Evolutionary conservation across 2,329 filamentous ascomycete species (phyloP).

Genomic region (Neoscytalidium dimidiatum): DNA sequence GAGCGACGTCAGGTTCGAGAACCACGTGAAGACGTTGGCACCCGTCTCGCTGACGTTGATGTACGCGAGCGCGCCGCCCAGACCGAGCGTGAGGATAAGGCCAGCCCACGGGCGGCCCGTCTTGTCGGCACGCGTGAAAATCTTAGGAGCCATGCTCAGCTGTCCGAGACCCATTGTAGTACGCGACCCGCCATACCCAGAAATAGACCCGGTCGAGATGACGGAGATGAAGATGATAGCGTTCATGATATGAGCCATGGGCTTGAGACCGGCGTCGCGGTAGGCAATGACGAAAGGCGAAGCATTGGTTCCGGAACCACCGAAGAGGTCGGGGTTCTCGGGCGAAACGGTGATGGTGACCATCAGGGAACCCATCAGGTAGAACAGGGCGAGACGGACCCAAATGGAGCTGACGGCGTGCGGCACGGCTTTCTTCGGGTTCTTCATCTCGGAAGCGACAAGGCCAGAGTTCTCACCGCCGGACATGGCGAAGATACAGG

Average conservation of each 20-base stretch:
- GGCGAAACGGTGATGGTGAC: slow-evolving; percentile 49
- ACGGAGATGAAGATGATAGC: slow-evolving; percentile 52
- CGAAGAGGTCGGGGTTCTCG: slow-evolving; percentile 43
- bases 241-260: slow-evolving; percentile 51
- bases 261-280: slow-evolving; percentile 39
- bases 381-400: slow-evolving; percentile 49
- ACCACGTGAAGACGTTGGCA: slow-evolving; percentile 49
- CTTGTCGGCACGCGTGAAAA: slow-evolving; percentile 34
- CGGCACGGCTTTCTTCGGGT: slow-evolving; percentile 47
- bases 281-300: slow-evolving; percentile 52
- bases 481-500: slow-evolving; percentile 42
- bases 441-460: slow-evolving; percentile 47
- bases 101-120: slow-evolving; percentile 40
- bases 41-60: slow-evolving; percentile 47
- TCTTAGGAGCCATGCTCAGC: slow-evolving; percentile 45
- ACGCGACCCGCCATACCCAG: slow-evolving; percentile 47
- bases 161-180: slow-evolving; percentile 48
- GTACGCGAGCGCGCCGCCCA: slow-evolving; percentile 39
- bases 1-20: slow-evolving; percentile 50
- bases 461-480: slow-evolving; percentile 48
- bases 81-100: slow-evolving; percentile 27
- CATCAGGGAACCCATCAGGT: slow-evolving; percentile 48
- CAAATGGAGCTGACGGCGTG: slow-evolving; percentile 50
- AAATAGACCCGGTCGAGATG: slow-evolving; percentile 47
- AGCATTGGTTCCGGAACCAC: slow-evolving; percentile 43